Conservation (phyloP, 331 rosid species). For the Malus hybrid region DNA sequence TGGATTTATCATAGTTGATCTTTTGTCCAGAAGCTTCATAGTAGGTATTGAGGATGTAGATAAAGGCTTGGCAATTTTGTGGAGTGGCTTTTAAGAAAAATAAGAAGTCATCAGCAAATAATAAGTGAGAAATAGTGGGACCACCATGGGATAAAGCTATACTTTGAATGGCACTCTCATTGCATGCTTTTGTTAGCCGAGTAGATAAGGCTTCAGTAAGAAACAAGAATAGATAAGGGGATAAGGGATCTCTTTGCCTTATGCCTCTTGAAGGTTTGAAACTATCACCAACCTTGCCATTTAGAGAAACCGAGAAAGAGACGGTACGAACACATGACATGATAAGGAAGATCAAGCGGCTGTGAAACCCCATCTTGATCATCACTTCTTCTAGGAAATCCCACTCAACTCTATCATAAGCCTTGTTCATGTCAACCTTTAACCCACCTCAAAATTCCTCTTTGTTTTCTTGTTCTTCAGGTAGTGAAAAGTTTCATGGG, state of each 20-base stretch:
- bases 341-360: too few species aligned
- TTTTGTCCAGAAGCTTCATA: background rate
- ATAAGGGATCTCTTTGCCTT: too few species aligned
- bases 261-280: too few species aligned
- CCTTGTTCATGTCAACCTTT: background rate
- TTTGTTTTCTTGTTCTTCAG: background rate
- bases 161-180: background rate
- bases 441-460: background rate
- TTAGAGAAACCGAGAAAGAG: too few species aligned
- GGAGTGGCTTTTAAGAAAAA: too few species aligned
- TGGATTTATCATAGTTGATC: background rate
- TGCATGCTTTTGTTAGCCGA: background rate
- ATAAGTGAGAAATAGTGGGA: background rate
- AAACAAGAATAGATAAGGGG: background rate
- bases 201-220: background rate
- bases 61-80: too few species aligned
- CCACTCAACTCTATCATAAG: too few species aligned
- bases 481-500: background rate
- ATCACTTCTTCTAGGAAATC: too few species aligned
- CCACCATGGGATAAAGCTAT: too few species aligned
- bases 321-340: too few species aligned
- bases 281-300: too few species aligned
- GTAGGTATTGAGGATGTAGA: background rate
- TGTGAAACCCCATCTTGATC: too few species aligned
- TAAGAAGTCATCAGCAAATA: background rate